Percentiles rank a stretch among this genome's conserved stretches.
These are phyloP conservation scores for Evansstolkia leycettana DNA, from an alignment of 495 filamentous ascomycete species.

Conservation along the genomic window DNA sequence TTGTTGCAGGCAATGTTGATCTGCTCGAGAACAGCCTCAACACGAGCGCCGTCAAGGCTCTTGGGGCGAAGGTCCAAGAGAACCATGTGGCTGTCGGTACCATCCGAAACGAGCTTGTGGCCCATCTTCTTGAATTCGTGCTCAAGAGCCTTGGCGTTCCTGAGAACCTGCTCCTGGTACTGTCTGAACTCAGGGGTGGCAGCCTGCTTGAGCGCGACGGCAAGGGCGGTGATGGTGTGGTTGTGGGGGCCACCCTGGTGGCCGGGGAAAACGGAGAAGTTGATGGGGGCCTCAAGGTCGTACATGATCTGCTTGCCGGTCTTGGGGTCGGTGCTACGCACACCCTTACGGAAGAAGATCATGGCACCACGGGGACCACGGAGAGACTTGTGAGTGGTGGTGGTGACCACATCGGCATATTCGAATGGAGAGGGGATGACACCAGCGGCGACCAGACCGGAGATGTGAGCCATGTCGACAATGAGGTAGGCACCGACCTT, in stretches of 20 bases:
- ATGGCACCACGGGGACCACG: slow-evolving; percentile 97
- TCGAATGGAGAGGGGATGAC: slow-evolving; percentile 93
- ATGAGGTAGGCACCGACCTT: slow-evolving; percentile 89
- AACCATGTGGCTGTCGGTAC: slow-evolving; percentile 98
- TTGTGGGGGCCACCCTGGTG: slow-evolving; percentile 99
- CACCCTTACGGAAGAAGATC: slow-evolving; percentile 99
- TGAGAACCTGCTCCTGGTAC: slow-evolving; percentile 87
- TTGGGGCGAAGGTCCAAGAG: slow-evolving; percentile 79
- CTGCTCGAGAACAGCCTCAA: slow-evolving; percentile 93
- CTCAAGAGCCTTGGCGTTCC: slow-evolving; percentile 83
- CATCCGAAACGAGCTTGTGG: slow-evolving; percentile 88
- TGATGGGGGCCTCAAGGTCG: slow-evolving; percentile 92
- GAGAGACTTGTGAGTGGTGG: slow-evolving; percentile 98
- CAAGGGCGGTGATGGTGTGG: slow-evolving; percentile 98
- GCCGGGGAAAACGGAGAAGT: slow-evolving; percentile 98
- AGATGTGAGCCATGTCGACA: slow-evolving; percentile 98
- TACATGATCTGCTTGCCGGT: slow-evolving; percentile 81
- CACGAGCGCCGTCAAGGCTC: slow-evolving; percentile 80
- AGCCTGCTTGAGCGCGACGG: slow-evolving; percentile 93
- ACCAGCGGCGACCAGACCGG: slow-evolving; percentile 82
- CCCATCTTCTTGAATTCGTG: slow-evolving; percentile 56
- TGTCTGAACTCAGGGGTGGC: slow-evolving; percentile 85
- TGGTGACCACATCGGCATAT: slow-evolving; percentile 94
- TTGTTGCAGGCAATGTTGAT: slow-evolving; percentile 99
- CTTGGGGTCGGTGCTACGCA: slow-evolving; percentile 79